Evolutionary conservation across 768 basidiomycete genomes (phyloP), one percentile per base, ranked within the genome.

Genomic region (Mycena polygramma): DNA sequence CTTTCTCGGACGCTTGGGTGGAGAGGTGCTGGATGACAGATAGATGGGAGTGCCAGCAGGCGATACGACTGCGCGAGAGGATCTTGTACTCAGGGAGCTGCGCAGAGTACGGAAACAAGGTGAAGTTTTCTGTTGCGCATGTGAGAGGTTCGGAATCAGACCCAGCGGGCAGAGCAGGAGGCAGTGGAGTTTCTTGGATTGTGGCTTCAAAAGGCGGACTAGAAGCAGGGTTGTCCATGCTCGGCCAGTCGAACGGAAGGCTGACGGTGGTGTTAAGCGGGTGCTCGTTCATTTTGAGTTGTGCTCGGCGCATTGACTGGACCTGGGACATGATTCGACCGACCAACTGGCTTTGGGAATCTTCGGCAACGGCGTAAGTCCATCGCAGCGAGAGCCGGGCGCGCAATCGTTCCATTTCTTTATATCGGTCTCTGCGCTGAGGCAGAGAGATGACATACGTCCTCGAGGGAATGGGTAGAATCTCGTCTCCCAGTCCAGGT

Each of bases 31-130:
- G 85, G 37, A 93, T 85, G 43, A 85, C 82, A 37, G 80, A 83
- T 14, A 89, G 69, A 76, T 94, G 92, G 1, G 92, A 93, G 74
- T 89, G 81, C 91, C 91, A 93, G 78, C 91, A 93, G 14, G 92
- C 91, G 43, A 93, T 77, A 62, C 91, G 88, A 20, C 86, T 84
- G 35, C 83, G 81, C 1, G 90, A 89, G 57, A 94, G 86, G 37
- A 89, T 70, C 76, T 83, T 81, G 77, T 88, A 83, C 26, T 82
- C 79, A 3, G 86, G 86, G 9, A 88, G 76, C 0, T 71, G 71
- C 17, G 81, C 73, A 45, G 70, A 75, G 70, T 83, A 86, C 10
- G 79, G 72, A 0, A 78, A 69, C 20, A 86, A 74, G 19, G 77
- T 76, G 70, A 82, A 78, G 72, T 89, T 81, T 51, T 83, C 72